These are phyloP conservation scores for Euphrasia arctica DNA, from an alignment of 305 asterid species.

Conservation along the genomic window DNA sequence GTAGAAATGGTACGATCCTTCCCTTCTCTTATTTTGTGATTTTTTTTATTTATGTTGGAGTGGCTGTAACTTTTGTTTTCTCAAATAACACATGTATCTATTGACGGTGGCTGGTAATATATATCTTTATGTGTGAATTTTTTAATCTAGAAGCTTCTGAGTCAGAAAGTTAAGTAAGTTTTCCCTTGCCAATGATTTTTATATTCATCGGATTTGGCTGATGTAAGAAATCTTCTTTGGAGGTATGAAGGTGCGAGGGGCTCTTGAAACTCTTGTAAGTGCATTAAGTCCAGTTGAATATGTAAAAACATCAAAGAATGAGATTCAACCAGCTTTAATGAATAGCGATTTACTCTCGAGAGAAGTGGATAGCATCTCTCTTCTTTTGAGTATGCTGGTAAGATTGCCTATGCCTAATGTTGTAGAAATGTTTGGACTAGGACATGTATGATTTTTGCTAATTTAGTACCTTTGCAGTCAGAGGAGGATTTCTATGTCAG, in stretches of 20 bases:
- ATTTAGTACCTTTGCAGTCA: conserved; percentile 51
- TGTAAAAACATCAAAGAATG: conserved; percentile 57
- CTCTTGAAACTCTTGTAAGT: conserved; percentile 77
- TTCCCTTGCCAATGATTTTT: conserved; percentile 25
- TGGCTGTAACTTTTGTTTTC: background rate
- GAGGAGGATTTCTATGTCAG: conserved; percentile 96
- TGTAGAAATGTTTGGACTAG: conserved; percentile 15
- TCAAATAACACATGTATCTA: background rate
- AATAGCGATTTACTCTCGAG: conserved; percentile 87
- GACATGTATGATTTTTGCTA: conserved; percentile 29
- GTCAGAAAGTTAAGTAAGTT: conserved; percentile 1
- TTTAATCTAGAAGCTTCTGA: conserved; percentile 15
- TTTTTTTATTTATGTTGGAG: conserved; percentile 13
- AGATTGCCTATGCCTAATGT: conserved; percentile 26
- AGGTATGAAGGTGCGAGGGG: conserved; percentile 76
- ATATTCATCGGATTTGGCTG: conserved; percentile 21
- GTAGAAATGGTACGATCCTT: conserved; percentile 75
- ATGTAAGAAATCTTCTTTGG: conserved; percentile 25
- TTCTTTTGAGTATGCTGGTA: conserved; percentile 89
- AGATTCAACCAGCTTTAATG: conserved; percentile 90
- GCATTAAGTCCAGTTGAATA: conserved; percentile 77
- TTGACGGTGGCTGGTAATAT: background rate
- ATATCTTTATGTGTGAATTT: background rate
- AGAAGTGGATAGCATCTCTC: conserved; percentile 86
- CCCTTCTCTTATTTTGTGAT: conserved; percentile 19